These are phyloP conservation scores for Euphorbia lathyris DNA, from an alignment of 345 rosid genomes.

Conservation along the genomic window DNA sequence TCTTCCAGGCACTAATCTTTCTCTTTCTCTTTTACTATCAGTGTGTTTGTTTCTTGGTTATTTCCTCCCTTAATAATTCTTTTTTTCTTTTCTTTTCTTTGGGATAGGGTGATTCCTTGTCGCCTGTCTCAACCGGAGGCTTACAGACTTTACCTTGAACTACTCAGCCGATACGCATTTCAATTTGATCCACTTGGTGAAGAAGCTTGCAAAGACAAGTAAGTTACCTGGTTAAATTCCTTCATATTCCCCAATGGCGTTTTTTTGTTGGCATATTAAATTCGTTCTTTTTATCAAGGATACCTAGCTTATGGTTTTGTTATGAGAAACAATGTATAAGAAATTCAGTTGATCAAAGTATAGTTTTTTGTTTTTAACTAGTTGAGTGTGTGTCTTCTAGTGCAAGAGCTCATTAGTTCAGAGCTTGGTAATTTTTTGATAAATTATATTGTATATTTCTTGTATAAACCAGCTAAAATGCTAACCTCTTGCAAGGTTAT, in stretches of 20 bases:
- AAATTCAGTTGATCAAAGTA: not conserved
- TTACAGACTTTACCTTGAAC: slow-evolving; percentile 50
- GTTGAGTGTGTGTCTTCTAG: not conserved
- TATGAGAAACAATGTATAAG: not conserved
- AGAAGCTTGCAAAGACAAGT: slow-evolving; percentile 36
- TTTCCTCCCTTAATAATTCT: not conserved
- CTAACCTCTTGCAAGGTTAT: not conserved
- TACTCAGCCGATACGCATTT: slow-evolving; percentile 40
- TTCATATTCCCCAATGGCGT: not conserved
- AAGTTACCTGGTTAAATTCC: no score
- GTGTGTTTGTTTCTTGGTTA: not conserved
- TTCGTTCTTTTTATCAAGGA: not conserved
- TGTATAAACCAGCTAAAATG: not conserved
- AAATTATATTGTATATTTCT: not conserved
- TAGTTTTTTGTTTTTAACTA: not conserved
- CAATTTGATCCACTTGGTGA: slow-evolving; percentile 22
- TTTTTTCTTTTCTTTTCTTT: not conserved
- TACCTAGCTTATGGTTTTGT: not conserved
- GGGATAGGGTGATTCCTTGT: slow-evolving; percentile 43
- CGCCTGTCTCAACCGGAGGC: slow-evolving; percentile 55
- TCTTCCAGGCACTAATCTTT: slow-evolving; percentile 27
- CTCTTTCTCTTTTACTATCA: not conserved
- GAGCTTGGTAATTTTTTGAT: not conserved
- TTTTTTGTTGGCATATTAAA: not conserved
- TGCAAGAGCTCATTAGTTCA: not conserved